Base-by-base conservation (phyloP, 2,329 filamentous ascomycete species). In the Cladosporium sphaerospermum region DNA sequence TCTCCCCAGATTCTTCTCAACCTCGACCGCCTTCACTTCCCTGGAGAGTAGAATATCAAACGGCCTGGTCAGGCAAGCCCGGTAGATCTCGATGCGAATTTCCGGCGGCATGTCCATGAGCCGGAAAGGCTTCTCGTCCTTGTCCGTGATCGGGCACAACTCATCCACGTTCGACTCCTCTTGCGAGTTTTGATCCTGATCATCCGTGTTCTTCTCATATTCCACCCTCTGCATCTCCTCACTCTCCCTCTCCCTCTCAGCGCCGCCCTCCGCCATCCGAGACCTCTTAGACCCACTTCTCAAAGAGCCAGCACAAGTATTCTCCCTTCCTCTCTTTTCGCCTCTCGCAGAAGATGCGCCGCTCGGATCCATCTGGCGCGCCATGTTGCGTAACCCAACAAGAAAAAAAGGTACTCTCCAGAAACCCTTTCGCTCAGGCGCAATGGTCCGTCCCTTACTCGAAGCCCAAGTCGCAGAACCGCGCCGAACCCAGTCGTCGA, bases 41-140 rank as follows among this genome's bases (percentile, higher is more conserved):
- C 59, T 64, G 23, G 64, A 64, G 44, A 67, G 58, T 51, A 65
- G 39, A 39, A 67, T 62, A 19, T 64, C 61, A 56, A 62, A 67
- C 3, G 65, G 65, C 23, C 65, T 54, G 9, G 64, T 67, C 51
- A 67, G 49, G 46, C 64, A 67, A 19, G 63, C 64, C 52, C 71
- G 65, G 59, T 75, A 76, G 53, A 76, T 71, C 54, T 71, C 66
- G 16, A 74, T 61, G 14, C 73, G 67, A n/a, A 75, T 65, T 58
- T 75, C 74, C n/a, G 73, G 67, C 2, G 73, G 72, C n/a, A 75
- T 62, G 10, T 67, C 59, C 67, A 73, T 71, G 56, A 75, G 68
- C 1, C 65, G 67, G 56, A 75, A 72, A 18, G 58, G 50, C 34
- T 50, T 50, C 31, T 51, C 48, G 18, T 51, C 16, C 32, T 44